Base-by-base conservation (phyloP, 2,329 filamentous ascomycete genomes). In the Trichoderma sp. region DNA sequence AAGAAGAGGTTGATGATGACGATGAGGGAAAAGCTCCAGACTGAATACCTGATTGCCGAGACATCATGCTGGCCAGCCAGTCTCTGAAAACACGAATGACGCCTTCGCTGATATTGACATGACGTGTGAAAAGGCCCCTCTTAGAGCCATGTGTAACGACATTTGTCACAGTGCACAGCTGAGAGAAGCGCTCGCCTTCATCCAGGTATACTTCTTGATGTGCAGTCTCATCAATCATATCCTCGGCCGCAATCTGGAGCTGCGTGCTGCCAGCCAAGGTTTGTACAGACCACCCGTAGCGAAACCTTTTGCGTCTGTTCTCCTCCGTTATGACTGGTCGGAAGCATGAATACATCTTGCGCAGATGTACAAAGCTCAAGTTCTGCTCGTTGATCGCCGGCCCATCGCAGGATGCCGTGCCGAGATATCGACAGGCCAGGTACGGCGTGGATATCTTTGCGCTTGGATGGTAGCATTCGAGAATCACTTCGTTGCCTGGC, bases 381-480 rank as follows among this genome's bases (percentile, higher is more conserved):
- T 48, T 54, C 8, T 67, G 68, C 1, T 70, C 54, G 19, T 60
- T 29, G 12, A 71, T 52, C 10, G 59, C 25, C 4, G 64, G 68
- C 0, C 69, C 70, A 3, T 73, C 71, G 17, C 58, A 64, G 1
- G 67, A 35, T 6, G 70, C 82, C 2, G 89, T 92, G 34, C 86
- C 87, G 12, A 89, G 80, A 70, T 90, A 90, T 53, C 87, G 82
- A 78, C 92, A 94, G 74, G 78, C 77, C 13, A 93, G 83, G 65
- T 88, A 89, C 0, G 91, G 90, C 22, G 90, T 89, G 5, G 85
- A 89, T 59, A 90, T 82, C 76, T 89, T 90, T 27, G 85, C 88
- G 70, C 84, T 87, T 0, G 92, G 92, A 70, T 91, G 91, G 74
- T 91, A 94, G 76, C 90, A 92, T 79, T 94, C 91, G 50, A 96